Evolutionary conservation across 805 yeast species (phyloP), one percentile per base, ranked within the genome.

Genomic region (Saturnispora dispora): DNA sequence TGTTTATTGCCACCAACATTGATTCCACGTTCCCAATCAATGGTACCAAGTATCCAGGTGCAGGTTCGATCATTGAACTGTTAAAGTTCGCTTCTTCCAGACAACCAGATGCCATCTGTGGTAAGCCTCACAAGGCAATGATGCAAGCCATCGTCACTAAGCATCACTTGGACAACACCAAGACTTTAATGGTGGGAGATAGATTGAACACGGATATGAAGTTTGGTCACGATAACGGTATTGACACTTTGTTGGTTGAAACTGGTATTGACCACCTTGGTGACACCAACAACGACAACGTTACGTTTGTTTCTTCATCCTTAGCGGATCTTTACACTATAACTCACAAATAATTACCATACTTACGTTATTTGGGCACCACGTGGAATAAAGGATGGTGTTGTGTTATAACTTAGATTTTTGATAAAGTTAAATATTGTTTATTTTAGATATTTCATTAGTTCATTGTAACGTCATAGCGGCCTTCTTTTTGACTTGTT

Each of bases 11-110:
- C 22, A 93, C 98, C 5, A 93, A 93, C 66, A 86, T 87, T 42
- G 99, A 93, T 67, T 85, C 96, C 1, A 93, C 99, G 0, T 93
- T 82, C 72, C 99, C 99, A 2, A 79, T 85, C 53, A 83, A 86
- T 66, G 96, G 96, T 1, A 73, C 79, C 59, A 77, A 87, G 46
- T 75, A 93, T 47, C 95, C 96, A 18, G 99, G 99, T 30, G 98
- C 99, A 1, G 99, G 99, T 1, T 83, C 96, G 1, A 78, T 88
- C 57, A 82, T 91, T 43, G 86, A 88, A 58, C 76, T 89, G 0
- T 81, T 88, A 17, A 79, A 87, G 2, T 80, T 70, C 57, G 83
- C 91, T 11, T 70, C 87, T 22, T 90, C 88, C n/a, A 77, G 96
- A 57, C 71, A 77, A 55, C 98, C 99, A 1, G 53, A 51, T 25